These are phyloP conservation scores for Ceraceosorus guamensis DNA, from an alignment of 1,284 basidiomycete genomes.

Conservation along the genomic window DNA sequence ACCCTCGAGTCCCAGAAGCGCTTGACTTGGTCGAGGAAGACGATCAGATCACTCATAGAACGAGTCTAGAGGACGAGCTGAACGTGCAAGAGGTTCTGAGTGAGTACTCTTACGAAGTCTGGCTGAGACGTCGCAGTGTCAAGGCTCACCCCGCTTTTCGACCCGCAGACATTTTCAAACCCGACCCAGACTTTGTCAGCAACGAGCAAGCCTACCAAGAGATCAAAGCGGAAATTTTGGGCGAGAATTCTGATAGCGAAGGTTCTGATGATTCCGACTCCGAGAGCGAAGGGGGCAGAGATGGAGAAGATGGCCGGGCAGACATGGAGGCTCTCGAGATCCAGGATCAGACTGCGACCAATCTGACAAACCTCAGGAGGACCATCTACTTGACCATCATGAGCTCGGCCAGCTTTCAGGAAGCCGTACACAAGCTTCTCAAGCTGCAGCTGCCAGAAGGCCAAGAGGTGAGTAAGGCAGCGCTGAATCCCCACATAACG, in stretches of 20 bases:
- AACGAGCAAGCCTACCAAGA: slow-evolving; percentile 88
- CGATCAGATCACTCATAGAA: slow-evolving; percentile 80
- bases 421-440: slow-evolving; percentile 94
- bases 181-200: slow-evolving; percentile 76
- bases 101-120: too few relatives aligned
- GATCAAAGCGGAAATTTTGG: slow-evolving; percentile 90
- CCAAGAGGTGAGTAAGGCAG: slow-evolving; percentile 64
- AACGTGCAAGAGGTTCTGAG: slow-evolving; percentile 85
- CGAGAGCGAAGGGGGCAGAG: slow-evolving; percentile 59
- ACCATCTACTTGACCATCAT: slow-evolving; percentile 97
- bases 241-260: slow-evolving; percentile 49
- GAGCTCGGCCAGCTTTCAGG: slow-evolving; percentile 69
- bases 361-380: slow-evolving; percentile 86
- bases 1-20: slow-evolving; percentile 84
- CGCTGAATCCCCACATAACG: background rate
- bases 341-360: slow-evolving; percentile 88
- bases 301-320: slow-evolving; percentile 59
- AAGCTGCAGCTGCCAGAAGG: slow-evolving; percentile 87
- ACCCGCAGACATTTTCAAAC: slow-evolving; percentile 88
- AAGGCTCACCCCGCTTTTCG: too few relatives aligned
- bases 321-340: slow-evolving; percentile 65
- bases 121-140: too few relatives aligned
- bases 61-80: slow-evolving; percentile 83
- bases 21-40: slow-evolving; percentile 96
- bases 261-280: slow-evolving; percentile 53